These are phyloP conservation scores for Pseudogymnoascus sp. DNA, from an alignment of 2,329 filamentous ascomycete species.

Conservation along the genomic window DNA sequence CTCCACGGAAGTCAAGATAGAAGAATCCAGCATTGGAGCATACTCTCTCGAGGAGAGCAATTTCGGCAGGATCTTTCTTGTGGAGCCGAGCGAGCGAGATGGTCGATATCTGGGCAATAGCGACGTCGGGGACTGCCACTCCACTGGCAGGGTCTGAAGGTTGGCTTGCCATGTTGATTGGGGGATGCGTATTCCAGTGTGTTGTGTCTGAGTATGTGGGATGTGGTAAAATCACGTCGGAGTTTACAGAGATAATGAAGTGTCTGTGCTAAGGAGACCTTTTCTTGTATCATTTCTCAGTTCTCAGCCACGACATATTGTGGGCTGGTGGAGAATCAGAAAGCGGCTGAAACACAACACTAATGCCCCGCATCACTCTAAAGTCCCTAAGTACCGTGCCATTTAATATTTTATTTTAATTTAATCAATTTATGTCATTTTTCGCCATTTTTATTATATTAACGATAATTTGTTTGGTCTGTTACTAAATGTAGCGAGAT, in stretches of 20 bases:
- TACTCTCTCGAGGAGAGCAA: conserved; percentile 11
- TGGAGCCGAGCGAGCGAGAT: conserved; percentile 14
- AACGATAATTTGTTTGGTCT: neutral
- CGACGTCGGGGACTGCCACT: conserved; percentile 12
- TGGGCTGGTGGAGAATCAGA: neutral
- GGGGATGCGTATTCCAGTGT: neutral
- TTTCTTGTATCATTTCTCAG: neutral
- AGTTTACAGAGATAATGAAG: neutral
- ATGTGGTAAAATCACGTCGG: neutral
- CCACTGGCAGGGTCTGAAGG: conserved; percentile 12
- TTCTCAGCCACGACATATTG: neutral
- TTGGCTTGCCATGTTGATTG: conserved; percentile 12
- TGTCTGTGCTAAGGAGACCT: conserved; percentile 3
- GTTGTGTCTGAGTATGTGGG: neutral
- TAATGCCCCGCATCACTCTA: neutral
- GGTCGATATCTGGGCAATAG: conserved; percentile 13
- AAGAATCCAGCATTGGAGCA: conserved; percentile 16
- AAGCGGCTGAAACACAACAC: neutral
- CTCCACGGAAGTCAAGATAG: conserved; percentile 17
- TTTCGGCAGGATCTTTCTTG: conserved; percentile 15
- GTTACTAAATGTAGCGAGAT: neutral
- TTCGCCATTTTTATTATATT: neutral
- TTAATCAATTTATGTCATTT: neutral
- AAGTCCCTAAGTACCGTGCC: neutral
- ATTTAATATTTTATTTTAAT: neutral